phyloP scores from a whole-genome alignment of 306 rosid genomes.

The Prunus mongolica region DNA sequence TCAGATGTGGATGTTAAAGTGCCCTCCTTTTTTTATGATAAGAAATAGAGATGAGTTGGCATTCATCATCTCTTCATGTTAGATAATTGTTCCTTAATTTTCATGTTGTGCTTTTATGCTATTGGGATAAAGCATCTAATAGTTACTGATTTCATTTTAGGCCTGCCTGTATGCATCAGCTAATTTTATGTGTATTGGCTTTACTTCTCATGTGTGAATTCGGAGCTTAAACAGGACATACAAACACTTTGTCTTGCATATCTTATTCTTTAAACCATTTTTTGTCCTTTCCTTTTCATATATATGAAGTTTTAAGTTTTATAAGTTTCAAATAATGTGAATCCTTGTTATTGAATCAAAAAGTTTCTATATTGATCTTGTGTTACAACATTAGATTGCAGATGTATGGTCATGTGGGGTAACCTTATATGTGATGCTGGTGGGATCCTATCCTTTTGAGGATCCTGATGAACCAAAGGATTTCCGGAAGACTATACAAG shows the following conservation, averaged over 20 bases:
- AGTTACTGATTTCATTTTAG: neutral
- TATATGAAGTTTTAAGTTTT: neutral
- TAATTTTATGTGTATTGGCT: neutral
- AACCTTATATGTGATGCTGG: slow-evolving; percentile 87
- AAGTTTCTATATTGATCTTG: slow-evolving; percentile 11
- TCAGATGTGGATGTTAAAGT: neutral
- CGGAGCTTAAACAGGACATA: neutral
- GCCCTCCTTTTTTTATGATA: neutral
- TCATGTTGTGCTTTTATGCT: neutral
- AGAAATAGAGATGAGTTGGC: neutral
- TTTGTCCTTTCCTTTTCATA: neutral
- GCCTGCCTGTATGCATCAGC: neutral
- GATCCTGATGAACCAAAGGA: slow-evolving; percentile 86
- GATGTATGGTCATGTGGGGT: slow-evolving; percentile 99
- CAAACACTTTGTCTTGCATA: neutral
- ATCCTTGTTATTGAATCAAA: neutral
- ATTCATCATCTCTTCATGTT: neutral
- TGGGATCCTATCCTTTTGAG: slow-evolving; percentile 90
- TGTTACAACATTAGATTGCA: slow-evolving; percentile 56
- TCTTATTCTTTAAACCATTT: neutral
- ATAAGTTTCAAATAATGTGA: neutral
- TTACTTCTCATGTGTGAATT: neutral
- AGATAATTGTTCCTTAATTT: neutral
- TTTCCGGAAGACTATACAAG: slow-evolving; percentile 88
- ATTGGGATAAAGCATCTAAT: neutral